These are phyloP conservation scores for Aureobasidium pullulans DNA, from an alignment of 2,329 filamentous ascomycete genomes.

Conservation along the genomic window DNA sequence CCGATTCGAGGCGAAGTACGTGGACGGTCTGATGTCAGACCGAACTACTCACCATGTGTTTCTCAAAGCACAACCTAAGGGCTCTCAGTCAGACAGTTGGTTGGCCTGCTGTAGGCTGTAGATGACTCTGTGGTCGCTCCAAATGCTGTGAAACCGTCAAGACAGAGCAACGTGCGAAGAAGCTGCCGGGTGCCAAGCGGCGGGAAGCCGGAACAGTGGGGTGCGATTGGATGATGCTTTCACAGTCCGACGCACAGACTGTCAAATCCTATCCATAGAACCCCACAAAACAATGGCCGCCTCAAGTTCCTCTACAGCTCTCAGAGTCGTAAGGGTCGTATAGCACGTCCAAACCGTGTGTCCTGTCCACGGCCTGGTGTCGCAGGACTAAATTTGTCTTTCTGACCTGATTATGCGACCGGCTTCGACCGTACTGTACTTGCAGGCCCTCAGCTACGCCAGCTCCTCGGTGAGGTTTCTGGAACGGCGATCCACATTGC, in stretches of 20 bases:
- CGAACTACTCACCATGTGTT: neutral
- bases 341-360: neutral
- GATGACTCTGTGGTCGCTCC: neutral
- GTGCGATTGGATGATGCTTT: conserved; percentile 4
- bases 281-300: conserved; percentile 8
- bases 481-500: conserved; percentile 1
- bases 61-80: neutral
- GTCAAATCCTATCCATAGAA: conserved; percentile 6
- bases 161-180: conserved; percentile 7
- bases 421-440: neutral
- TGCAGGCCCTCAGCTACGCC: neutral
- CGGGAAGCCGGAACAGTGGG: neutral
- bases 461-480: neutral
- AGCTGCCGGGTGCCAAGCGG: conserved; percentile 8
- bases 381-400: neutral
- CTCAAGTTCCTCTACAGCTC: conserved; percentile 2
- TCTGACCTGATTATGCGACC: conserved; percentile 12
- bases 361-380: conserved; percentile 1
- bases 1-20: neutral
- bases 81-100: neutral
- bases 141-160: neutral
- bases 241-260: neutral
- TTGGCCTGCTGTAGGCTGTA: neutral
- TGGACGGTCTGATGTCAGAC: conserved; percentile 1
- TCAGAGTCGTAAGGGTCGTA: neutral